Evolutionary conservation across 345 rosid genomes (phyloP).

Genomic region (Aquilaria sinensis): DNA sequence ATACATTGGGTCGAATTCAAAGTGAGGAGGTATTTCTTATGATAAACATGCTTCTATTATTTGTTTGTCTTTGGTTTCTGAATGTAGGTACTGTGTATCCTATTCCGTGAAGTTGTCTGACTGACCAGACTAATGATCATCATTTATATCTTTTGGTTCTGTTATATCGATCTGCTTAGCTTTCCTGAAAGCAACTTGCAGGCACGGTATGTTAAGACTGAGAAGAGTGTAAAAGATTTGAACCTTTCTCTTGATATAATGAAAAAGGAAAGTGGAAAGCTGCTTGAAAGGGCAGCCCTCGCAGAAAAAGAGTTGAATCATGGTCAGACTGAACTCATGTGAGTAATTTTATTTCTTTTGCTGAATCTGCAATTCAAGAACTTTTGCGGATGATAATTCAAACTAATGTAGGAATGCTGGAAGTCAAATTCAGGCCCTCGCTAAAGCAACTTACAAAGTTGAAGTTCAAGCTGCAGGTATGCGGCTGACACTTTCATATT

Average conservation of each 20-base stretch:
- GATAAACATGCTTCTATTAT: not conserved
- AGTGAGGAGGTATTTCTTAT: slow-evolving; percentile 77
- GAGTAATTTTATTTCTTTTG: slow-evolving; percentile 8
- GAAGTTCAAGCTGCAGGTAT: slow-evolving; percentile 78
- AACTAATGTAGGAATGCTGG: slow-evolving; percentile 59
- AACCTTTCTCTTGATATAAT: slow-evolving; percentile 68
- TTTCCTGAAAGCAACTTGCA: slow-evolving; percentile 23
- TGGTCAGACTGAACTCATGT: slow-evolving; percentile 75
- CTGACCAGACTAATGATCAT: slow-evolving; percentile 1
- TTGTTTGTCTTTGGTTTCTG: not conserved
- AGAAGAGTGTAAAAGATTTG: slow-evolving; percentile 72
- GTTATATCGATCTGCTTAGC: slow-evolving; percentile 3
- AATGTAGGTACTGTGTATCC: not conserved
- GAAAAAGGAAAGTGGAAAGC: slow-evolving; percentile 81
- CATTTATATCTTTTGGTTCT: not conserved
- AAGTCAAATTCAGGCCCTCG: slow-evolving; percentile 55
- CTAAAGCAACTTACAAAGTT: slow-evolving; percentile 66
- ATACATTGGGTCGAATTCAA: slow-evolving; percentile 71
- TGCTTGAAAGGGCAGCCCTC: slow-evolving; percentile 82
- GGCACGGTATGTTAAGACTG: slow-evolving; percentile 74
- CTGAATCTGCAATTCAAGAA: not conserved
- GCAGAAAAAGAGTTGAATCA: slow-evolving; percentile 83
- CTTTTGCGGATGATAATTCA: slow-evolving; percentile 5
- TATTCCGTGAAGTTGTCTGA: slow-evolving; percentile 6
- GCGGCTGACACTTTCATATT: not conserved